A percentile compares a stretch with the other conserved stretches of the same genome.
Conservation (phyloP, 345 rosid genomes). For the Turnera subulata region DNA sequence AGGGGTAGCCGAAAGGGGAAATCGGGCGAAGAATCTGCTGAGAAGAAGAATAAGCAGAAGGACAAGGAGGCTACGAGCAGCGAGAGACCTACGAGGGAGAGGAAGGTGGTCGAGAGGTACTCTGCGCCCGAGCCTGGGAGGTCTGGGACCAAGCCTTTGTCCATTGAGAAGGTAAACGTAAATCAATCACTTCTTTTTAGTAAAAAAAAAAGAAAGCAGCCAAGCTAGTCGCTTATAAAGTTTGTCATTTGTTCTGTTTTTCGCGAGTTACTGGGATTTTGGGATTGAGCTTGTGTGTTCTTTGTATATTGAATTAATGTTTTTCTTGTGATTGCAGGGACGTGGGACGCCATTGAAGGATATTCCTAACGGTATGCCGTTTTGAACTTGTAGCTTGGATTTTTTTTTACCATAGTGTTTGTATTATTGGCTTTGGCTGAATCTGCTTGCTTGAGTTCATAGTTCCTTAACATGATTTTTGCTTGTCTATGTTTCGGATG, state of each 20-base stretch:
- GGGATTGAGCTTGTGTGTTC: neutral
- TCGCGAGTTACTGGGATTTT: neutral
- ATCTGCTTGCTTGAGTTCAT: too few relatives aligned
- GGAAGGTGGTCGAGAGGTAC: slow-evolving; percentile 85
- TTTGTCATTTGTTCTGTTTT: too few relatives aligned
- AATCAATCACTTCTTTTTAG: neutral
- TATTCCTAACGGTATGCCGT: slow-evolving; percentile 76
- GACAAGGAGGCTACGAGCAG: slow-evolving; percentile 52
- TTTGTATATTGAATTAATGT: neutral
- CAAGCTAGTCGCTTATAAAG: too few relatives aligned
- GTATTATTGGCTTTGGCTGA: too few relatives aligned
- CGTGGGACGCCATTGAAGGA: slow-evolving; percentile 80
- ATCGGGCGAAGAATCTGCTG: slow-evolving; percentile 9
- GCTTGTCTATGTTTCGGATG: too few relatives aligned
- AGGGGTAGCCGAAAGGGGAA: slow-evolving; percentile 1
- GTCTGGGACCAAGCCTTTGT: slow-evolving; percentile 51
- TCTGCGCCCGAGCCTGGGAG: slow-evolving; percentile 56
- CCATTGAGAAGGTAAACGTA: slow-evolving; percentile 60
- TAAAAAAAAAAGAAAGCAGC: neutral
- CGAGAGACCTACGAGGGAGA: slow-evolving; percentile 83
- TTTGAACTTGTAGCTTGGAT: neutral
- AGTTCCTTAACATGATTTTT: too few relatives aligned
- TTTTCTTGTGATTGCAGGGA: slow-evolving; percentile 47
- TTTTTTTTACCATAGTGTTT: neutral
- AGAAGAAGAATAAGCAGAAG: slow-evolving; percentile 17